Evolutionary conservation across 192 early-diverging fungal species (phyloP), one percentile per base, ranked within the genome.

Genomic region (Entomortierella lignicola): DNA sequence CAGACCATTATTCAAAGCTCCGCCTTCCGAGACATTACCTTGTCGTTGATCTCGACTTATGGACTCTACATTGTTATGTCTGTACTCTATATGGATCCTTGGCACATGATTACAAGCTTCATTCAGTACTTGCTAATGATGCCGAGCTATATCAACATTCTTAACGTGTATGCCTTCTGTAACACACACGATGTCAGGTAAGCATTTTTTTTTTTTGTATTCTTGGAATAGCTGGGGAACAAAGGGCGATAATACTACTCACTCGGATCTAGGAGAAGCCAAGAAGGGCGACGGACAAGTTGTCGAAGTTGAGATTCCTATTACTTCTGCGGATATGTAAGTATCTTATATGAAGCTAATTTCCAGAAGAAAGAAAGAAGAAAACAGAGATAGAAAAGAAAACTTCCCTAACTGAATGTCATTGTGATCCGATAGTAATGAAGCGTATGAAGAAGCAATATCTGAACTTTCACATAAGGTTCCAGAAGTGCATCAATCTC

Each of bases 141-240:
- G 71, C 93, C 94, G n/a, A 87, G 87, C 60, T 95, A 90, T 77
- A 80, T 89, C 32, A 95, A 95, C 79, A 90, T 95, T 69, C 60
- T 95, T 27, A 92, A 88, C 84, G 87, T 95, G 23, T 95, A 94
- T 59, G 91, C 94, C 0, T 94, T 94, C 74, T 92, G 90, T 71
- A 95, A 95, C 77, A 89, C 92, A 0, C 93, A 95, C 82, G 94
- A 95, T 73, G 92, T 95, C 20, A 90, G 87, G 70, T 77, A 69
- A 32, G 54, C 4, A 18, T 13, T 8, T 27, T 57, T 2, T 47
- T 42, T 15, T 31, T 1, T 23, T 37, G 2, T 11, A 5, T 48
- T 8, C 8, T 2, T 18, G 26, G 0, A 31, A 23, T 69, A 86
- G 88, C 18, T 95, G 93, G 94, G 94, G 93, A 63, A 94, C 92